These are phyloP conservation scores for Persicaria tinctoria DNA, from an alignment of 148 eudicot genomes.

Conservation along the genomic window DNA sequence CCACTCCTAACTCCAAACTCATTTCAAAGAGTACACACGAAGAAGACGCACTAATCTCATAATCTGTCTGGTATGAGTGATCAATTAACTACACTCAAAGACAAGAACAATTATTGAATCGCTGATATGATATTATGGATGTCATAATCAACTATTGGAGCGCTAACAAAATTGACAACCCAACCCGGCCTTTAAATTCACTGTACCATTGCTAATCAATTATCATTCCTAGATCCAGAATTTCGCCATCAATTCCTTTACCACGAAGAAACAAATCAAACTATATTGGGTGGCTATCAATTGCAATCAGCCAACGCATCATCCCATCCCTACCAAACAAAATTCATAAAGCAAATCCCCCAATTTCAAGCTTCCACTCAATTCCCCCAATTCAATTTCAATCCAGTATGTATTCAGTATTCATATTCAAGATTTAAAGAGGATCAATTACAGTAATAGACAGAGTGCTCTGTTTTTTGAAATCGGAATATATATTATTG, in stretches of 20 bases:
- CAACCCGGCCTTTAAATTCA: neutral
- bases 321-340: neutral
- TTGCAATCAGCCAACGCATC: neutral
- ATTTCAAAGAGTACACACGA: too few relatives aligned
- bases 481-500: neutral
- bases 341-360: neutral
- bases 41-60: too few relatives aligned
- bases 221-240: neutral
- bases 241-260: neutral
- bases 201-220: neutral
- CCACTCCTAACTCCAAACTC: too few relatives aligned
- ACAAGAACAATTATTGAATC: neutral
- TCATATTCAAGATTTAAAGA: neutral
- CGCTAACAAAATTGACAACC: neutral
- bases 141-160: neutral
- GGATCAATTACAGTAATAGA: neutral
- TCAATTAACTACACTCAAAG: too few relatives aligned
- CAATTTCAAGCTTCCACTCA: neutral
- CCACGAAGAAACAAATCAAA: neutral
- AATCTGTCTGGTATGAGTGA: too few relatives aligned
- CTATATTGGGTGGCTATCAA: slow-evolving; percentile 1
- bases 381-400: neutral
- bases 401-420: neutral
- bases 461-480: neutral
- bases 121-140: neutral